Evolutionary conservation across 805 yeast genomes (phyloP).

Genomic region (Yamadazyma scolyti): DNA sequence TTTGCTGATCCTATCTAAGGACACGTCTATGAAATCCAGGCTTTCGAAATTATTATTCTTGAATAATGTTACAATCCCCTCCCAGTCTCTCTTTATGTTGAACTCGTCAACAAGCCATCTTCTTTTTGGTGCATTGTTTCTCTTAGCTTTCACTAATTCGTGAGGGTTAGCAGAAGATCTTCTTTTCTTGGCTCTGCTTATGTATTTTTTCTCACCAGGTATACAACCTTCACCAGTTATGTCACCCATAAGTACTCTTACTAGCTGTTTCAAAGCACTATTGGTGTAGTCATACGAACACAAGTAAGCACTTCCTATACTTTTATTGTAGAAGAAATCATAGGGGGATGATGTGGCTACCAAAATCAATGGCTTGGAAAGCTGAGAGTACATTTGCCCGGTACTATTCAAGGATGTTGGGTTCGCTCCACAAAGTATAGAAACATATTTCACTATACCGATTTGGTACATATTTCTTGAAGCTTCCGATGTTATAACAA

Average conservation of each 20-base stretch:
- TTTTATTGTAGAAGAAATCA: conserved; percentile 54
- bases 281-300: conserved; percentile 61
- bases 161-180: background rate
- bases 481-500: conserved; percentile 55
- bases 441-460: conserved; percentile 55
- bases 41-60: conserved; percentile 30
- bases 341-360: conserved; percentile 64
- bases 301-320: conserved; percentile 53
- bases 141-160: conserved; percentile 9
- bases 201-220: conserved; percentile 49
- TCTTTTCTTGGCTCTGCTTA: conserved; percentile 22
- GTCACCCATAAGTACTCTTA: conserved; percentile 52
- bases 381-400: conserved; percentile 18
- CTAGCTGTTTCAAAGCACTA: conserved; percentile 46
- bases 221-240: conserved; percentile 49
- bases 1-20: too few relatives aligned
- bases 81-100: conserved; percentile 47
- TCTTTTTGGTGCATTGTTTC: conserved; percentile 26
- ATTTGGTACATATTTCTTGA: conserved; percentile 58
- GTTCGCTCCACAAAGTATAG: conserved; percentile 49
- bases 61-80: conserved; percentile 42
- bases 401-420: conserved; percentile 25
- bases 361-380: conserved; percentile 49
- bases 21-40: too few relatives aligned
- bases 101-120: conserved; percentile 59